phyloP scores from a whole-genome alignment of 257 asterid species.

The Eustoma russellianum region DNA sequence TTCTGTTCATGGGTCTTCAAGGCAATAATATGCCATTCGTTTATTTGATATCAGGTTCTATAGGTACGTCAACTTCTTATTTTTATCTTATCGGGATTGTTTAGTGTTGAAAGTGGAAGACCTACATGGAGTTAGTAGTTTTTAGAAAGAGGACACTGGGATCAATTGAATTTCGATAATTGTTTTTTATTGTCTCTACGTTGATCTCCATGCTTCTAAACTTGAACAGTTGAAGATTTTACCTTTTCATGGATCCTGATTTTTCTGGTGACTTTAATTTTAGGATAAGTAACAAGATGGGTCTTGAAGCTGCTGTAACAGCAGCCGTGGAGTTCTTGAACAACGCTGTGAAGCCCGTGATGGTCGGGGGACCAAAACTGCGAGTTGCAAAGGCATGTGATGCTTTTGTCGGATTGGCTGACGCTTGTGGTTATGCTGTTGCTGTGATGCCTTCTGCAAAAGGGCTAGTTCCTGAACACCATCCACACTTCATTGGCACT shows the following conservation, averaged over 20 bases:
- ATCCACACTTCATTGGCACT: conserved; percentile 71
- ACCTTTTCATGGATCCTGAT: background rate
- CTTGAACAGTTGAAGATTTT: too few species aligned
- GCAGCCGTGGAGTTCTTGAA: conserved; percentile 63
- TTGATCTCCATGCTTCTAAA: too few species aligned
- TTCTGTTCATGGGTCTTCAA: too few species aligned
- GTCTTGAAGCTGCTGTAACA: conserved; percentile 72
- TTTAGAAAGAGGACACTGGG: too few species aligned
- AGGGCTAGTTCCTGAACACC: conserved; percentile 70
- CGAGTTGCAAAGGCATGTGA: conserved; percentile 55
- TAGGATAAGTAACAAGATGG: conserved; percentile 58
- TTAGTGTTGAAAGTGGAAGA: too few species aligned
- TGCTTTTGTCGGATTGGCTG: conserved; percentile 56
- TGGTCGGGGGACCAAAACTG: conserved; percentile 78
- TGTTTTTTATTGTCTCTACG: too few species aligned
- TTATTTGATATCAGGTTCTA: too few species aligned
- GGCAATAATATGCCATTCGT: too few species aligned
- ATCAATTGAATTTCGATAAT: too few species aligned
- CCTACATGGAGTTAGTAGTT: too few species aligned
- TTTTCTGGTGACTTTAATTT: background rate
- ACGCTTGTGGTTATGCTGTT: conserved; percentile 49
- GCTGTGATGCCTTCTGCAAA: conserved; percentile 79
- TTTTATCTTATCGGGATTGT: too few species aligned
- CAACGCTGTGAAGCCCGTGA: conserved; percentile 75
- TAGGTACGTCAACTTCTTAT: too few species aligned